A percentile compares a stretch with the other conserved stretches of the same genome.
These are phyloP conservation scores for Aspergillus quadrilineatus DNA, from an alignment of 2,329 filamentous ascomycete species.

Conservation along the genomic window DNA sequence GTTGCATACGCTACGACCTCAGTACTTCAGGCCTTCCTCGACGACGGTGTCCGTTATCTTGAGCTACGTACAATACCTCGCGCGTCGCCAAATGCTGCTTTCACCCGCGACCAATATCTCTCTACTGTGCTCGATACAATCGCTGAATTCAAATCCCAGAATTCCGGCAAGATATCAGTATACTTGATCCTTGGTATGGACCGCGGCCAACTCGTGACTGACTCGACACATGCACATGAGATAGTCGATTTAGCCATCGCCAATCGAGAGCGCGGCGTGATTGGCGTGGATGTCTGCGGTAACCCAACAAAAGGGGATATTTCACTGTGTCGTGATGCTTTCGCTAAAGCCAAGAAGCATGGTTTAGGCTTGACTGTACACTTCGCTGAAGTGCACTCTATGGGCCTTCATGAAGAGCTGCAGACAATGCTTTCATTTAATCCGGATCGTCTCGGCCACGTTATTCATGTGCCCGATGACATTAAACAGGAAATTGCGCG, in stretches of 20 bases:
- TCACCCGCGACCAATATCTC: conserved; percentile 66
- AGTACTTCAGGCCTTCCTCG: conserved; percentile 65
- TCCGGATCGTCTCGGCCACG: conserved; percentile 72
- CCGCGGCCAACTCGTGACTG: conserved; percentile 57
- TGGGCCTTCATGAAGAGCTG: conserved; percentile 61
- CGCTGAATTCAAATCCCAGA: conserved; percentile 46
- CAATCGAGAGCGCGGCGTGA: conserved; percentile 57
- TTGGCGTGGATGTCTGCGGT: conserved; percentile 77
- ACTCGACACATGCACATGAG: conserved; percentile 56
- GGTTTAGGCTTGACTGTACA: conserved; percentile 70
- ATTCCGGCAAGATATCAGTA: conserved; percentile 52
- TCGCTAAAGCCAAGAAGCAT: conserved; percentile 55
- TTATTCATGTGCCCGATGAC: conserved; percentile 68
- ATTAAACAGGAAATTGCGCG: conserved; percentile 58
- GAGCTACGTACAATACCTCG: conserved; percentile 80
- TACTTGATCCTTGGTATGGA: conserved; percentile 74
- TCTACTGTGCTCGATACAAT: conserved; percentile 66
- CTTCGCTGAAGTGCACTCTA: conserved; percentile 68
- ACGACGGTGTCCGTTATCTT: conserved; percentile 72
- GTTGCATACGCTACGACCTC: conserved; percentile 62
- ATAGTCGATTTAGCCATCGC: conserved; percentile 63
- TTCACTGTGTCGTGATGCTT: conserved; percentile 58
- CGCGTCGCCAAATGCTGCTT: conserved; percentile 51
- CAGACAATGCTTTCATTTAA: conserved; percentile 62
- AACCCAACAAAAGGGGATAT: conserved; percentile 67